Base-by-base conservation (phyloP, 805 yeast genomes). In the Kazachstania kunashirensis region DNA sequence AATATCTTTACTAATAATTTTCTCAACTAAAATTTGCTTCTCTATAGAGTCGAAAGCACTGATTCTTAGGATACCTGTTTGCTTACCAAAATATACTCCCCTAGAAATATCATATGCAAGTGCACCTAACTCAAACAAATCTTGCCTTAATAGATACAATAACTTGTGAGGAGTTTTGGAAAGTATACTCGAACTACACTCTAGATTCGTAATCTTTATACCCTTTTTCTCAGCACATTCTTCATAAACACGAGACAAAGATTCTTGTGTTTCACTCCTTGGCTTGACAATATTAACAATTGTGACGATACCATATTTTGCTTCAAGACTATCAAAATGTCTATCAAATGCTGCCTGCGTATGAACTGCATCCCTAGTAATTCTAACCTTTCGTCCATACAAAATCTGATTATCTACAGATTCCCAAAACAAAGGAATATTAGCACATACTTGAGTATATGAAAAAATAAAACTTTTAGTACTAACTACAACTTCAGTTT, bases 351-450 rank as follows among this genome's bases (percentile, higher is more conserved):
- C 79, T 1, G 89, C 82, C 51, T 85, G 94, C 0, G 95, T 75
- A 10, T 94, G 89, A 39, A 82, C 94, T 24, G 71, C 59, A 12
- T 86, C 78, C 47, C 95, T 70, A 0, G 88, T 76, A n/a, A 92
- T 63, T 24, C 75, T 74, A 28, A 85, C 77, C 53, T 84, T 89
- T 20, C 89, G 89, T 28, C 82, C 75, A 29, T 86, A 75, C 38
- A 92, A 61, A 9, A 92, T 77, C 37, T 61, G 66, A 23, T 61
- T 58, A 30, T 62, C 66, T 43, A 84, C 95, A 48, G 86, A 89
- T 52, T 89, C 98, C 94, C 95, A 92, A 52, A 84, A 89, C 6
- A 92, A 63, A 0, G 99, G 98, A 1, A 88, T 88, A 20, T 94
- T 83, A 3, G 97, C 98, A 46, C 95, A 66, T 3, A 88, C 70